Evolutionary conservation across 2,329 filamentous ascomycete genomes (phyloP).

Genomic region (Juglanconis oblonga): DNA sequence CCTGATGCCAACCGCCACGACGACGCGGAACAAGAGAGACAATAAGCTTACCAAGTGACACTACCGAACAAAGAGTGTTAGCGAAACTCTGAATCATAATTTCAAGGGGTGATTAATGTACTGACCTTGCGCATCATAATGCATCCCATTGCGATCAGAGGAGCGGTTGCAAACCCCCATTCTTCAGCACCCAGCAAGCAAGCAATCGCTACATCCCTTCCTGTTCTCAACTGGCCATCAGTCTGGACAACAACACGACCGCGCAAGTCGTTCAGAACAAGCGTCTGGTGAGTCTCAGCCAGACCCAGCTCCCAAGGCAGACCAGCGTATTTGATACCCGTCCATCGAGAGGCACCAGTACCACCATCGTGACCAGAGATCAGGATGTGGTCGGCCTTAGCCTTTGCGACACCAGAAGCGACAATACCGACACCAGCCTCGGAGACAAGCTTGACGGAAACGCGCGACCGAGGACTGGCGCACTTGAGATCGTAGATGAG

Average conservation of each 20-base stretch:
- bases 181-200: conserved; percentile 96
- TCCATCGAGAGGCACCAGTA: conserved; percentile 95
- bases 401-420: conserved; percentile 94
- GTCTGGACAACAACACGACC: conserved; percentile 95
- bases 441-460: conserved; percentile 96
- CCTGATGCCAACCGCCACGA: no score
- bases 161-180: conserved; percentile 93
- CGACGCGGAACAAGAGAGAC: no score
- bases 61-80: conserved; percentile 45
- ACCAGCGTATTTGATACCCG: conserved; percentile 97
- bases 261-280: conserved; percentile 92
- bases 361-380: conserved; percentile 97
- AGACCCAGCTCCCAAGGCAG: conserved; percentile 96
- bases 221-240: conserved; percentile 89
- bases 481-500: conserved; percentile 97
- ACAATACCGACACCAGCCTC: conserved; percentile 98
- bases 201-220: conserved; percentile 89
- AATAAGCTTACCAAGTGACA: conserved; percentile 42
- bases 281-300: conserved; percentile 93
- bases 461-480: conserved; percentile 84
- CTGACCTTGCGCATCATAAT: conserved; percentile 54
- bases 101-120: no score
- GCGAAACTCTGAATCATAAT: no score
- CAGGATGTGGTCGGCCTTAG: conserved; percentile 93
- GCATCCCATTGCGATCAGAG: conserved; percentile 94